Evolutionary conservation across 768 basidiomycete genomes (phyloP).

Genomic region (Coprinellus micaceus): DNA sequence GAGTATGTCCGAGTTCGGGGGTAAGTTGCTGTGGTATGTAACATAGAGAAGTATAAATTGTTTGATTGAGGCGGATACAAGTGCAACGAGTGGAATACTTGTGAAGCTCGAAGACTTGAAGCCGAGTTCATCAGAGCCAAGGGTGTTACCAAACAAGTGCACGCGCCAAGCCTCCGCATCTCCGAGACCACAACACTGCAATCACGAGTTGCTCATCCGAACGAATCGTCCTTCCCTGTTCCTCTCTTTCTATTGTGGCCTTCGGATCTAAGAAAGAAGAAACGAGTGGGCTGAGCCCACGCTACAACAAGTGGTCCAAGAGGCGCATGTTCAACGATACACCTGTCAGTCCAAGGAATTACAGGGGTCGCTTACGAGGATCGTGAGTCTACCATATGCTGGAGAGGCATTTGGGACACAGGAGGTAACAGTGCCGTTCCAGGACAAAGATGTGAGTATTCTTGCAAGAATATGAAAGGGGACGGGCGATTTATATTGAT

Average conservation of each 20-base stretch:
- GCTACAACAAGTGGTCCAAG: slow-evolving; percentile 97
- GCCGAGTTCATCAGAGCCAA: not conserved
- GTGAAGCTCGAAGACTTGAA: too few species aligned
- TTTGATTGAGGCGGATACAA: not conserved
- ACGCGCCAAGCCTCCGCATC: slow-evolving; percentile 41
- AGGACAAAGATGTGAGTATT: slow-evolving; percentile 92
- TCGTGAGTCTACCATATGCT: slow-evolving; percentile 93
- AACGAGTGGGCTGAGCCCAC: slow-evolving; percentile 86
- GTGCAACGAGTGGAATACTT: too few species aligned
- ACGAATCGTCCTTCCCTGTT: slow-evolving; percentile 5
- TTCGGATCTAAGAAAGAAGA: slow-evolving; percentile 96
- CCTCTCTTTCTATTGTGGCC: slow-evolving; percentile 34
- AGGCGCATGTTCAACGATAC: slow-evolving; percentile 99
- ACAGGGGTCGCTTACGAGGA: slow-evolving; percentile 90
- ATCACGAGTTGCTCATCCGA: slow-evolving; percentile 9
- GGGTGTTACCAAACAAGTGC: slow-evolving; percentile 27
- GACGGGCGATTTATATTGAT: slow-evolving; percentile 1
- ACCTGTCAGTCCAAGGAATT: slow-evolving; percentile 97
- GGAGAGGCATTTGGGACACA: slow-evolving; percentile 94
- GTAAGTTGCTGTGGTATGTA: not conserved
- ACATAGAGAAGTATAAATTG: not conserved
- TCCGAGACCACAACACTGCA: slow-evolving; percentile 11
- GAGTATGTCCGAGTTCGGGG: not conserved
- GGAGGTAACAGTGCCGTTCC: slow-evolving; percentile 96
- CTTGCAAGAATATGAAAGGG: not conserved